These are phyloP conservation scores for Ramaria sp. DNA, from an alignment of 768 basidiomycete genomes.

Conservation along the genomic window DNA sequence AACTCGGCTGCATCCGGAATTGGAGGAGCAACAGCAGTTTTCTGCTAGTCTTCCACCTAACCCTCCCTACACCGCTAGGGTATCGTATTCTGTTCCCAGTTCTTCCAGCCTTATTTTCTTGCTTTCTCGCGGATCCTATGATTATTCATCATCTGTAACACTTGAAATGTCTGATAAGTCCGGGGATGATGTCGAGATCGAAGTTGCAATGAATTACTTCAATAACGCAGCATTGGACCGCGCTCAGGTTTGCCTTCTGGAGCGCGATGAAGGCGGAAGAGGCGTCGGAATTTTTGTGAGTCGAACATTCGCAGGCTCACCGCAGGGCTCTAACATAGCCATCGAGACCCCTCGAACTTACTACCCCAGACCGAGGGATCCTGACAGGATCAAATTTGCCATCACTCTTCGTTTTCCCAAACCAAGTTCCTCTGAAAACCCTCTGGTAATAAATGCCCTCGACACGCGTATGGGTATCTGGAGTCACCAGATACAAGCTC, in stretches of 20 bases:
- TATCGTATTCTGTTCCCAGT: neutral
- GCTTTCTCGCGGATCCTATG: conserved; percentile 22
- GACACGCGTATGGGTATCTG: conserved; percentile 32
- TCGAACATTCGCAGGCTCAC: neutral
- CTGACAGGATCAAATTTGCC: conserved; percentile 20
- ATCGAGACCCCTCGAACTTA: conserved; percentile 10
- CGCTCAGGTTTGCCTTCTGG: conserved; percentile 21
- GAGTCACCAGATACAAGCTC: conserved; percentile 24
- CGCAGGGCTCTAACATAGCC: neutral
- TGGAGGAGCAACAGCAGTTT: neutral
- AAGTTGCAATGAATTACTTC: conserved; percentile 22
- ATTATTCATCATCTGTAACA: conserved; percentile 19
- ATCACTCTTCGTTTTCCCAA: conserved; percentile 28
- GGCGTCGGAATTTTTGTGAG: conserved; percentile 28
- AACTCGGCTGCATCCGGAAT: neutral
- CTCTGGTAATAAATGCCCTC: conserved; percentile 29
- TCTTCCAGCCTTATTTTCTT: conserved; percentile 19
- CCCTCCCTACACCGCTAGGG: neutral
- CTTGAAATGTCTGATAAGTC: conserved; percentile 21
- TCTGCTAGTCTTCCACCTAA: neutral
- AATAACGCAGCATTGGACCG: conserved; percentile 13
- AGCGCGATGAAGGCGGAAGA: conserved; percentile 17
- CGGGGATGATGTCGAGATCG: conserved; percentile 21
- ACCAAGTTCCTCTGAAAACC: conserved; percentile 10
- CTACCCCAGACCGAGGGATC: neutral